Conservation (phyloP, 2,329 filamentous ascomycete species). For the Sclerotinia glacialis region DNA sequence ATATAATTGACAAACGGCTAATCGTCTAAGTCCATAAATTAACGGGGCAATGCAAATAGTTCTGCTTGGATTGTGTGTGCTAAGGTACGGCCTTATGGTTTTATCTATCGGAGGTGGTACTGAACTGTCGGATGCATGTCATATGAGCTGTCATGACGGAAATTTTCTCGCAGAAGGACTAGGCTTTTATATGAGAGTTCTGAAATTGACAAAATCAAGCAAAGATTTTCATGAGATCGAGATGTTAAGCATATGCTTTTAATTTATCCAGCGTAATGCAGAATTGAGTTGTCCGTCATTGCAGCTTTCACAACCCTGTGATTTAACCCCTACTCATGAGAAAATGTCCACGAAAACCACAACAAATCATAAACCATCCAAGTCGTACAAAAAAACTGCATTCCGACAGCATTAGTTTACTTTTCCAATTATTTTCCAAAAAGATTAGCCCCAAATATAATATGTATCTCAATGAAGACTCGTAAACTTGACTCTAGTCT, state of each 20-base stretch:
- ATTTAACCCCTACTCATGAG: neutral
- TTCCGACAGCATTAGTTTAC: neutral
- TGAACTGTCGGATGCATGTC: neutral
- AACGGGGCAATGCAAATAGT: too few species aligned
- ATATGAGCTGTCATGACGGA: neutral
- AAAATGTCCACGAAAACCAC: neutral
- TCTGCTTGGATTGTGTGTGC: neutral
- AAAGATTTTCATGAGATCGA: neutral
- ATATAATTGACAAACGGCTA: neutral
- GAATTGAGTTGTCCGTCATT: neutral
- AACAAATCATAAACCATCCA: neutral
- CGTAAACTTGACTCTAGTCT: slow-evolving; percentile 9
- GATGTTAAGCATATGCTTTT: neutral
- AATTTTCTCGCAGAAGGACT: neutral
- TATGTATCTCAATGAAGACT: neutral
- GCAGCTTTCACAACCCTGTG: neutral
- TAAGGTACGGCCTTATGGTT: neutral
- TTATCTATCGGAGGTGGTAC: neutral
- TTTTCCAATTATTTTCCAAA: neutral
- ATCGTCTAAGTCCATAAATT: neutral
- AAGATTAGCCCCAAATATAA: too few species aligned
- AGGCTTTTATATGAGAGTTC: neutral
- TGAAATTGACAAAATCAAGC: neutral
- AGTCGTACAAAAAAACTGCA: neutral
- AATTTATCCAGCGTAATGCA: neutral